Percentiles rank a stretch among this genome's conserved stretches.
phyloP scores from a whole-genome alignment of 306 rosid genomes.

The Alnus rubra region DNA sequence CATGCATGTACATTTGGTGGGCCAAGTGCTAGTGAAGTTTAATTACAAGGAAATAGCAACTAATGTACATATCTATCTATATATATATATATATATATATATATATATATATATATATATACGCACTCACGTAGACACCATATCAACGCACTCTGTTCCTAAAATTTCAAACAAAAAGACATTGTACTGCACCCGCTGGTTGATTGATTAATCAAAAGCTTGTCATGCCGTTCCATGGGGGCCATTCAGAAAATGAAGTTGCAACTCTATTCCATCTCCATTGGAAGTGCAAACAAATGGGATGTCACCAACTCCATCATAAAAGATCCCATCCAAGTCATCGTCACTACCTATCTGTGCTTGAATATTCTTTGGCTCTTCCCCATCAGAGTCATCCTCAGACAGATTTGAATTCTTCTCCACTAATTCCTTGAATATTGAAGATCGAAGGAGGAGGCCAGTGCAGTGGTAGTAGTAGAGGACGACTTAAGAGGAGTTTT shows the following conservation, averaged over 20 bases:
- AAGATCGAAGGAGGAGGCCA: constrained; percentile 66
- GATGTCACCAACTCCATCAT: constrained; percentile 42
- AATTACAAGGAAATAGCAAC: too few relatives aligned
- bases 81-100: too few relatives aligned
- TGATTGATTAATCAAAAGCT: not conserved
- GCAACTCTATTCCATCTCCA: constrained; percentile 37
- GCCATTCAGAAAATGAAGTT: constrained; percentile 37
- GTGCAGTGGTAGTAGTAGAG: constrained; percentile 60
- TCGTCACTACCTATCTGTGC: constrained; percentile 35
- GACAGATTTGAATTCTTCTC: constrained; percentile 53
- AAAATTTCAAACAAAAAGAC: not conserved
- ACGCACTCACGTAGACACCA: not conserved
- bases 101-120: too few relatives aligned
- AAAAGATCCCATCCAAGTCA: constrained; percentile 52
- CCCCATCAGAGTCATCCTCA: constrained; percentile 50
- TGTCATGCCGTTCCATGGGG: not conserved
- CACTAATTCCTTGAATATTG: constrained; percentile 63
- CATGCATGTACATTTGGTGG: too few relatives aligned
- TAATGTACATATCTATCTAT: too few relatives aligned
- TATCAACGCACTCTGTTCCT: not conserved
- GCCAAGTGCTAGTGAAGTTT: too few relatives aligned
- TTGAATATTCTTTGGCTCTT: constrained; percentile 41
- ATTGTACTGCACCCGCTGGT: not conserved
- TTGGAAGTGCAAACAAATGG: constrained; percentile 48
- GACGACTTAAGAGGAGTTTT: constrained; percentile 43